A percentile compares a stretch with the other conserved stretches of the same genome.
Conservation (phyloP, 306 rosid species). For the Crataegus laevigata region DNA sequence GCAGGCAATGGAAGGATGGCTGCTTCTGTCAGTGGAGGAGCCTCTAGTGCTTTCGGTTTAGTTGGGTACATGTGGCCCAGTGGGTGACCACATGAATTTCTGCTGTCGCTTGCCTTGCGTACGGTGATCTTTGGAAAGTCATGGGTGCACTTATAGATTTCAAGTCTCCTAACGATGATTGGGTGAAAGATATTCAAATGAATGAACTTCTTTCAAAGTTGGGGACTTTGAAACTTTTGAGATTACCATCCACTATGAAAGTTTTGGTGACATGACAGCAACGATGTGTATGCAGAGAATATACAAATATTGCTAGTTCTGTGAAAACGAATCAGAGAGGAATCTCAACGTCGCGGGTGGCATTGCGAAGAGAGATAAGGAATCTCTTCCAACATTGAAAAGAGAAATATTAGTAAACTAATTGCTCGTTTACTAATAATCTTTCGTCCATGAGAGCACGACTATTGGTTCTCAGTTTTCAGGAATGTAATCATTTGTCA, state of each 20-base stretch:
- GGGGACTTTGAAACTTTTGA: neutral
- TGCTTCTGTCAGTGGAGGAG: neutral
- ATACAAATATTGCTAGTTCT: neutral
- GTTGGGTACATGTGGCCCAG: neutral
- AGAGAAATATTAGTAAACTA: too few relatives aligned
- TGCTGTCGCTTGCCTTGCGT: neutral
- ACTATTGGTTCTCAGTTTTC: constrained; percentile 29
- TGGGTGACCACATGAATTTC: neutral
- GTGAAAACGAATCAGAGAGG: neutral
- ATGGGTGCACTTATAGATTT: too few relatives aligned
- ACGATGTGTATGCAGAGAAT: too few relatives aligned
- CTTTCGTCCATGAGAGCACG: too few relatives aligned
- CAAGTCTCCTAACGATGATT: too few relatives aligned
- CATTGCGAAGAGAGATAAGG: neutral
- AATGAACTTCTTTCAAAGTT: too few relatives aligned
- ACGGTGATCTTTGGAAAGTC: too few relatives aligned
- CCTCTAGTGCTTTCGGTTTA: neutral
- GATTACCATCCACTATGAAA: neutral
- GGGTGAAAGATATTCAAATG: too few relatives aligned
- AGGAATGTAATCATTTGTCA: neutral
- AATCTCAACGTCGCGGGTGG: neutral
- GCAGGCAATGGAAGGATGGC: neutral
- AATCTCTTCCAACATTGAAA: too few relatives aligned
- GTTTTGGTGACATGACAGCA: neutral
- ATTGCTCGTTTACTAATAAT: too few relatives aligned